Evolutionary conservation across 2,329 filamentous ascomycete species (phyloP), one percentile per base, ranked within the genome.

Genomic region (Fusarium sp.): DNA sequence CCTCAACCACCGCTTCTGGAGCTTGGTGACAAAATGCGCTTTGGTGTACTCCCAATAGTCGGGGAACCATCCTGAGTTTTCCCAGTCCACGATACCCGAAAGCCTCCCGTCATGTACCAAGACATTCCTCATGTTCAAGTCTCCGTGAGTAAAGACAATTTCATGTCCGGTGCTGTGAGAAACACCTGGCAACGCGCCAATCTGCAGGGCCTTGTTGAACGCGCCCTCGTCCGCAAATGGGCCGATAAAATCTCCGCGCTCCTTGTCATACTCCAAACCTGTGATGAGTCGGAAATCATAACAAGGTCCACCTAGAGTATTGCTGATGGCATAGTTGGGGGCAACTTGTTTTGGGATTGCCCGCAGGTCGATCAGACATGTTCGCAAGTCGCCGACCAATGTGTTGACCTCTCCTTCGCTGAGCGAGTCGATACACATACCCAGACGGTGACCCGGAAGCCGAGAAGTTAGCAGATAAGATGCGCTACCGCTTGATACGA

Each of bases 121-220:
- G 6, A 75, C 52, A 23, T 75, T 76, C 0, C 69, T 27, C 44
- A 63, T 65, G 21, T 68, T 72, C 0, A 76, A 50, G 27, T 75
- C 71, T 4, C 71, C 69, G 19, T 84, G 81, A 1, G 80, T 81
- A 52, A 84, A 80, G 1, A 78, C 72, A 14, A 66, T 54, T 0
- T n/a, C 11, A 21, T 67, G 53, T 3, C 47, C 49, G 13, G 15
- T 41, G 10, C 11, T 7, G 5, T 61, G 56, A 10, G 33, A 33
- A 15, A 51, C 33, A 36, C 17, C 10, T 6, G 53, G 56, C 4
- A 63, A 19, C 1, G 38, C 39, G 0, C 10, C 10, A 2, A 39
- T n/a, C 5, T 17, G 33, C 0, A 57, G 49, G 19, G 2, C 36
- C 9, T 50, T 3, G n/a, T 64, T 62, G 17, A 66, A 67, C 14